Conservation (phyloP, 2,329 filamentous ascomycete species). For the Arthroderma uncinatum region DNA sequence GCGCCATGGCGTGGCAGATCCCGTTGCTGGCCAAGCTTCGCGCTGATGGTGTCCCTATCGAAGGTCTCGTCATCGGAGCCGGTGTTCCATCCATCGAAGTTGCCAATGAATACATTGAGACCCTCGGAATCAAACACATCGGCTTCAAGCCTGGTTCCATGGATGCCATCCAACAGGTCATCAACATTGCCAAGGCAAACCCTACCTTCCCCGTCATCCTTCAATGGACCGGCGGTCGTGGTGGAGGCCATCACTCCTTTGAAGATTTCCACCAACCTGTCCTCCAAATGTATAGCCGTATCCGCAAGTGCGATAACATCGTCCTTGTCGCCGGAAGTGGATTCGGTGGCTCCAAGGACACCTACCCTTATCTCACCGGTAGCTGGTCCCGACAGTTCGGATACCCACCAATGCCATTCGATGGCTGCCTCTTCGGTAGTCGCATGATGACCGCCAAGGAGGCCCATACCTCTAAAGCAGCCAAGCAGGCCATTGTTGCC, state of each 20-base stretch:
- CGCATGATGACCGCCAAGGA: slow-evolving; percentile 95
- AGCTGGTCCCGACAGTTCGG: slow-evolving; percentile 77
- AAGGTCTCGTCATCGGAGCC: slow-evolving; percentile 83
- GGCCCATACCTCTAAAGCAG: slow-evolving; percentile 72
- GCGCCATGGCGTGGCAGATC: slow-evolving; percentile 87
- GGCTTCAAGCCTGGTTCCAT: slow-evolving; percentile 86
- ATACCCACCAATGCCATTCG: slow-evolving; percentile 87
- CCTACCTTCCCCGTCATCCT: slow-evolving; percentile 84
- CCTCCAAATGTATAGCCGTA: slow-evolving; percentile 79
- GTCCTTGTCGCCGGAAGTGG: slow-evolving; percentile 83
- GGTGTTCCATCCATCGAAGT: slow-evolving; percentile 91
- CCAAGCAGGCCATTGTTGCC: slow-evolving; percentile 82
- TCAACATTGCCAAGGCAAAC: slow-evolving; percentile 91
- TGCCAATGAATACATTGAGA: slow-evolving; percentile 86
- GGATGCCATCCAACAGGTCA: slow-evolving; percentile 76
- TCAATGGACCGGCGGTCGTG: slow-evolving; percentile 91
- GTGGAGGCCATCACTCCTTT: slow-evolving; percentile 86
- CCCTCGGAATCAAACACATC: slow-evolving; percentile 84
- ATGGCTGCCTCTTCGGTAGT: slow-evolving; percentile 81
- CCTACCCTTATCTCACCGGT: slow-evolving; percentile 84
- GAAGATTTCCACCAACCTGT: slow-evolving; percentile 94
- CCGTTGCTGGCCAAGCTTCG: slow-evolving; percentile 69
- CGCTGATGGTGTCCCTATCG: slow-evolving; percentile 77
- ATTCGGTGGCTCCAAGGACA: slow-evolving; percentile 81
- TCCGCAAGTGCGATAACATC: slow-evolving; percentile 75